Percentiles rank a stretch among this genome's conserved stretches.
Conservation (phyloP, 2,329 filamentous ascomycete genomes). For the Phaeophleospora eucalypticola region DNA sequence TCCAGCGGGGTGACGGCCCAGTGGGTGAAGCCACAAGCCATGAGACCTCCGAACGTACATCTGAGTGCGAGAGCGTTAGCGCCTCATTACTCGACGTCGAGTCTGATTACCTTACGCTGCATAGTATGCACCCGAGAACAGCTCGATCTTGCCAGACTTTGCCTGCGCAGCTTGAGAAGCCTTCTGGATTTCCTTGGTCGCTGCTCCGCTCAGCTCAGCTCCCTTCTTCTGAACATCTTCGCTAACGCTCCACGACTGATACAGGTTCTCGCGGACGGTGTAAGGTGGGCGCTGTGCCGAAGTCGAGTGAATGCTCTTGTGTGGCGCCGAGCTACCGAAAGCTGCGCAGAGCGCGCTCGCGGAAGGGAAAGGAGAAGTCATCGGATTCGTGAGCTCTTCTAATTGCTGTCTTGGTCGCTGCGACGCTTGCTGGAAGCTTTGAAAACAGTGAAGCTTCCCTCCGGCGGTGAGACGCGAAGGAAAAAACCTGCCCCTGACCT, state of each 20-base stretch:
- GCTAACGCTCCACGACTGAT: constrained; percentile 66
- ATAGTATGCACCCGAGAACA: constrained; percentile 76
- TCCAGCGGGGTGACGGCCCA: constrained; percentile 63
- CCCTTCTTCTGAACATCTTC: constrained; percentile 73
- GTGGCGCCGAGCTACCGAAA: constrained; percentile 46
- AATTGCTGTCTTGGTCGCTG: background rate
- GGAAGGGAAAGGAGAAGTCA: constrained; percentile 55
- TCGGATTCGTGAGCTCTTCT: constrained; percentile 28
- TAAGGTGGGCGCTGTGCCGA: constrained; percentile 15
- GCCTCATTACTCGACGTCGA: constrained; percentile 1
- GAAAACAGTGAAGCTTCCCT: constrained; percentile 1
- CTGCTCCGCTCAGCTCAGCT: constrained; percentile 63
- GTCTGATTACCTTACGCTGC: constrained; percentile 31
- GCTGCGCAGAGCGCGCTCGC: constrained; percentile 51
- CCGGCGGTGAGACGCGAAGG: background rate
- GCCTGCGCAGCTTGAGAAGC: constrained; percentile 63
- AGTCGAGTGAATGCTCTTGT: constrained; percentile 3
- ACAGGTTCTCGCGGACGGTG: constrained; percentile 55
- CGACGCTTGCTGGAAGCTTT: background rate
- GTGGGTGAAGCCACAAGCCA: constrained; percentile 53
- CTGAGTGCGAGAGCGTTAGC: constrained; percentile 39
- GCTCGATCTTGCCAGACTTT: constrained; percentile 67
- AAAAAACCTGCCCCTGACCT: background rate
- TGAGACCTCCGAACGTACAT: constrained; percentile 69
- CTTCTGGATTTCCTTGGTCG: constrained; percentile 65